phyloP scores from a whole-genome alignment of 768 basidiomycete species.

The Sutorius australiensis region DNA sequence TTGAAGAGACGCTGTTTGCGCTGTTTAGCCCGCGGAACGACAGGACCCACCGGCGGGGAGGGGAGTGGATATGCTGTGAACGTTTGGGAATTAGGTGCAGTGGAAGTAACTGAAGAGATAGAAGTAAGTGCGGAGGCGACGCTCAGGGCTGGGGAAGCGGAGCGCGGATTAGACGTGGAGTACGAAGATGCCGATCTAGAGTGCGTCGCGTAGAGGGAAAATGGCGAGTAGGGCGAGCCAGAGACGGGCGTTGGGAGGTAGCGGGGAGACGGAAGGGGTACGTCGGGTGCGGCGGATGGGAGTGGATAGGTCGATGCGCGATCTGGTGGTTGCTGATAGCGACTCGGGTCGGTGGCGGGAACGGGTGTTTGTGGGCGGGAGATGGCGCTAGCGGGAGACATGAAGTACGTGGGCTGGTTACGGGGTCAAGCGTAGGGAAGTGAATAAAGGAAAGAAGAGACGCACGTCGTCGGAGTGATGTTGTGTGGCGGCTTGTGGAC shows the following conservation, averaged over 20 bases:
- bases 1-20: conserved; percentile 74
- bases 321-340: conserved; percentile 32
- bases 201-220: conserved; percentile 42
- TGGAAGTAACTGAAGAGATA: conserved; percentile 40
- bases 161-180: conserved; percentile 47
- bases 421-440: conserved; percentile 8
- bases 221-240: conserved; percentile 46
- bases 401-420: conserved; percentile 34
- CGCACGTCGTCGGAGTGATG: conserved; percentile 30
- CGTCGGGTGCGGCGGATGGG: conserved; percentile 14
- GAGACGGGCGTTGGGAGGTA: conserved; percentile 46
- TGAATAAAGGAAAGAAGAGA: not conserved
- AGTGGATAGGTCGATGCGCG: conserved; percentile 30
- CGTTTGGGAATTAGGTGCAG: conserved; percentile 28
- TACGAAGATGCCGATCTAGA: conserved; percentile 44
- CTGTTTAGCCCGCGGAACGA: conserved; percentile 44
- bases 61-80: conserved; percentile 30
- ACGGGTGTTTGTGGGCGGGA: conserved; percentile 41
- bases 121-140: conserved; percentile 52
- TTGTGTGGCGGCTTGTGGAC: conserved; percentile 16
- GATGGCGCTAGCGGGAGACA: conserved; percentile 31
- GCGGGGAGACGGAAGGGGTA: conserved; percentile 36
- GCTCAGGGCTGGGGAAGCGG: conserved; percentile 62
- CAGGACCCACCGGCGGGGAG: conserved; percentile 27
- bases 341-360: conserved; percentile 31